Base-by-base conservation (phyloP, 805 yeast species). In the Clavispora asparagi region DNA sequence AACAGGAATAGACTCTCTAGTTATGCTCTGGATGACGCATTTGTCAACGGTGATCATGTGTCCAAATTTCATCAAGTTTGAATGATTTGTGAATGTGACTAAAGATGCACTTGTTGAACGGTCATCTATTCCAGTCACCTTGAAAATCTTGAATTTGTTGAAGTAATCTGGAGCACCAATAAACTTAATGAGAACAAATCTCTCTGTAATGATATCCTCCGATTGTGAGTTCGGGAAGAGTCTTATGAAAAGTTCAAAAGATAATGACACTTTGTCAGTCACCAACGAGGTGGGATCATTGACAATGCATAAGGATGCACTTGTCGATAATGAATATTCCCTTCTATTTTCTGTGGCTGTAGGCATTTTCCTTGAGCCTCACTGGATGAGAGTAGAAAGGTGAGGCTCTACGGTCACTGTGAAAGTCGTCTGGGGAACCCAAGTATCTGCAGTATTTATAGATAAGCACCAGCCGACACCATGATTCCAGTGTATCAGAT, bases 21-120 rank as follows among this genome's bases (percentile, higher is more conserved):
- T 61, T 16, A 77, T 60, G 1, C 71, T 61, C 37, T 61, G 69
- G 7, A 77, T 54, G 5, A 68, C 51, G 27, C 76, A 70, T 3
- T 59, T 52, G 28, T 68, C 70, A 23, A 79, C 51, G 0, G 82
- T 78, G 55, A 78, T 59, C 39, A 69, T 64, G 19, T 62, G 58
- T 1, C 68, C 69, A 42, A 64, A 68, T 12, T 53, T 49, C 35
- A 57, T 48, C 30, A 77, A 59, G 19, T 65, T 53, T 28, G 70
- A 47, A 38, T 68, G 60, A 53, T 76, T 75, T 32, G 68, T 61
- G 40, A 78, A 60, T 28, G 62, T 66, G 2, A 78, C 67, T 12
- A 67, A 56, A 40, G 63, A 58, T 2, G 46, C 27, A 2, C 54
- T 49, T 0, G 56, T 58, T 8, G 65, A 50, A 6, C 54, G 48